Evolutionary conservation across 106 monocot species (phyloP).

Genomic region (Phalaenopsis equestris): DNA sequence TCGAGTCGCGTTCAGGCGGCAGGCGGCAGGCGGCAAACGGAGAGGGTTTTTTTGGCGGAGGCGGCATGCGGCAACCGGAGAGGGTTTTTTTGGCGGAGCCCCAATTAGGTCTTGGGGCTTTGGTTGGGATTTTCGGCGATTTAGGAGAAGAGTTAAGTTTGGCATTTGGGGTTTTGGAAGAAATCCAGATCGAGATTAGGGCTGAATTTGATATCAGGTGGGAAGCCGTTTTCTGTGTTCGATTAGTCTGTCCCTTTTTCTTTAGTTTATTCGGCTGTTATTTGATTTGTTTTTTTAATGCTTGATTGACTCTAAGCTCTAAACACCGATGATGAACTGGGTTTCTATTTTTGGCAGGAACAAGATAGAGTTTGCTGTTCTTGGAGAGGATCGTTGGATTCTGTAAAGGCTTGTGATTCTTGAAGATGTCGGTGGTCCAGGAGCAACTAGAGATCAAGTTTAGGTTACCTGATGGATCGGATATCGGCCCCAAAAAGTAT

Average conservation of each 20-base stretch:
- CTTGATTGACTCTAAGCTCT: not conserved
- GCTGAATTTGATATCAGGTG: not conserved
- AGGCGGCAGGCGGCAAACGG: not conserved
- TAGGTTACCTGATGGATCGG: slow-evolving; percentile 65
- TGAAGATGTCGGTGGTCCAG: slow-evolving; percentile 43
- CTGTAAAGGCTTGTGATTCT: slow-evolving; percentile 5
- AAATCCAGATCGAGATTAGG: slow-evolving; percentile 5
- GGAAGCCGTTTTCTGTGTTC: not conserved
- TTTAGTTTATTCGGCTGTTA: not conserved
- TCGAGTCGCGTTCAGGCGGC: not conserved
- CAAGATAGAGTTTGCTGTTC: not conserved
- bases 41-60: no score
- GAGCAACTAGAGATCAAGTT: slow-evolving; percentile 66
- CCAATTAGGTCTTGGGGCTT: not conserved
- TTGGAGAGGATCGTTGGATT: not conserved
- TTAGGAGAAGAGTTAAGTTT: not conserved
- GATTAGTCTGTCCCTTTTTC: not conserved
- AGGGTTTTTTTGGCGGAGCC: not conserved
- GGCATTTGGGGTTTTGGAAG: not conserved
- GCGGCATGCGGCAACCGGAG: no score
- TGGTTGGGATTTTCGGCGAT: not conserved
- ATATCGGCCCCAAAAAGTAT: slow-evolving; percentile 69
- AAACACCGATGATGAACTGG: not conserved
- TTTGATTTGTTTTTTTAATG: not conserved
- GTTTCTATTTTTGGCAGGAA: not conserved